phyloP scores from a whole-genome alignment of 371 early-diverging fungal species.

The Circinella umbellata region DNA sequence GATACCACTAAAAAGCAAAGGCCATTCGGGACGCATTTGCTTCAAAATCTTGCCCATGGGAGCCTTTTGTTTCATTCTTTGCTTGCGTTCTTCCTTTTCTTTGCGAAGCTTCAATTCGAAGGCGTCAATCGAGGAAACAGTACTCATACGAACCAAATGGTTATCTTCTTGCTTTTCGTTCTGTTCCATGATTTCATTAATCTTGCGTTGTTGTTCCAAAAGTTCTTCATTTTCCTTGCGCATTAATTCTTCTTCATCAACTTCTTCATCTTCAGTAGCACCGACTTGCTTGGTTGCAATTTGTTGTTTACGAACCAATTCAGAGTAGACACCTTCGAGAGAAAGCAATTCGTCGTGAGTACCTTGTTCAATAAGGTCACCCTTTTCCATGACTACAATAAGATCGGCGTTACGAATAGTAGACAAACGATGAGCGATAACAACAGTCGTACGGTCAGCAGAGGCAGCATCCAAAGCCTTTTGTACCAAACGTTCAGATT shows the following conservation, averaged over 20 bases:
- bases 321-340: conserved; percentile 51
- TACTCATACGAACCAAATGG: conserved; percentile 26
- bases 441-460: conserved; percentile 79
- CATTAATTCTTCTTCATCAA: conserved; percentile 26
- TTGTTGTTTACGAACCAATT: conserved; percentile 57
- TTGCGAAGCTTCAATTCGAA: conserved; percentile 38
- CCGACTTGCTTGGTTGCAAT: conserved; percentile 39
- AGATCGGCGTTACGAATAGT: conserved; percentile 78
- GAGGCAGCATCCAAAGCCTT: conserved; percentile 77
- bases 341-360: conserved; percentile 64
- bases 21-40: conserved; percentile 46
- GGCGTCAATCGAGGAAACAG: conserved; percentile 30
- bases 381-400: conserved; percentile 78
- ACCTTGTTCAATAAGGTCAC: conserved; percentile 72
- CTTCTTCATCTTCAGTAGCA: conserved; percentile 19
- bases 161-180: conserved; percentile 12
- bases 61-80: conserved; percentile 44
- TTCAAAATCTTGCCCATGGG: conserved; percentile 43
- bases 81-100: conserved; percentile 45
- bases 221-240: conserved; percentile 24
- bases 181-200: conserved; percentile 15
- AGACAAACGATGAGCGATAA: conserved; percentile 87
- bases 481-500: conserved; percentile 84
- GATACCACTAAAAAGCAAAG: conserved; percentile 35
- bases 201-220: conserved; percentile 17